phyloP scores from a whole-genome alignment of 2,329 filamentous ascomycete genomes.

The Gnomoniopsis smithogilvyi region DNA sequence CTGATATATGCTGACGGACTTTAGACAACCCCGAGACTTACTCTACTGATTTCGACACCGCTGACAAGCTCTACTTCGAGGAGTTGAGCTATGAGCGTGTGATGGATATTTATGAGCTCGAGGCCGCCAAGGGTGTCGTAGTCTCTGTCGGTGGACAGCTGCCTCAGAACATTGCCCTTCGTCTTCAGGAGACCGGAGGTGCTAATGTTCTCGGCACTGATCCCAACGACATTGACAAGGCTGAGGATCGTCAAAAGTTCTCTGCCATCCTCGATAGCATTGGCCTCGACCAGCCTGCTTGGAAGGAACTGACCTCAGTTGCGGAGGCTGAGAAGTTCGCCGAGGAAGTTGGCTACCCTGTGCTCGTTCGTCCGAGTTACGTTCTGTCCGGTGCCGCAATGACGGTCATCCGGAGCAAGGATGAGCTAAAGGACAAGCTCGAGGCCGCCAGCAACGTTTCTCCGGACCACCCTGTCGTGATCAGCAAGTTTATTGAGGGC shows the following conservation, averaged over 20 bases:
- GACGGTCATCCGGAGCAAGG: conserved; percentile 88
- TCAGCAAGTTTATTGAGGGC: conserved; percentile 97
- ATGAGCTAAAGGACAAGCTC: conserved; percentile 92
- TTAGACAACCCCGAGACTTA: conserved; percentile 77
- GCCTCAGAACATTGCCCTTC: conserved; percentile 94
- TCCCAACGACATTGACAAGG: conserved; percentile 93
- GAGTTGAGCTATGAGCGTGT: conserved; percentile 96
- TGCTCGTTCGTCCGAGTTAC: conserved; percentile 91
- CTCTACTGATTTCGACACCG: conserved; percentile 80
- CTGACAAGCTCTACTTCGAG: conserved; percentile 94
- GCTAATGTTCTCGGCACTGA: conserved; percentile 91
- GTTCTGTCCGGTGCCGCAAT: conserved; percentile 97
- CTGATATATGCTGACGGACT: neutral
- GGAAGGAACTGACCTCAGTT: conserved; percentile 94
- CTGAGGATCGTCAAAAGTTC: conserved; percentile 97
- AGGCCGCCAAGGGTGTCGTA: conserved; percentile 79
- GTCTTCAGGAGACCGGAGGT: conserved; percentile 85
- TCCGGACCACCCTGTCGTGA: conserved; percentile 95
- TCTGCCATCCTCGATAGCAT: conserved; percentile 96
- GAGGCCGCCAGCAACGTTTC: conserved; percentile 86
- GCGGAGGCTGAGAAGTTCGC: conserved; percentile 86
- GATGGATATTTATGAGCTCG: conserved; percentile 98
- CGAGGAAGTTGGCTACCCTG: conserved; percentile 82
- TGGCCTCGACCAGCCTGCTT: conserved; percentile 92
- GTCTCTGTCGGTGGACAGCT: conserved; percentile 95